These are phyloP conservation scores for Helicostylum pulchrum DNA, from an alignment of 192 early-diverging fungal species.

Conservation along the genomic window DNA sequence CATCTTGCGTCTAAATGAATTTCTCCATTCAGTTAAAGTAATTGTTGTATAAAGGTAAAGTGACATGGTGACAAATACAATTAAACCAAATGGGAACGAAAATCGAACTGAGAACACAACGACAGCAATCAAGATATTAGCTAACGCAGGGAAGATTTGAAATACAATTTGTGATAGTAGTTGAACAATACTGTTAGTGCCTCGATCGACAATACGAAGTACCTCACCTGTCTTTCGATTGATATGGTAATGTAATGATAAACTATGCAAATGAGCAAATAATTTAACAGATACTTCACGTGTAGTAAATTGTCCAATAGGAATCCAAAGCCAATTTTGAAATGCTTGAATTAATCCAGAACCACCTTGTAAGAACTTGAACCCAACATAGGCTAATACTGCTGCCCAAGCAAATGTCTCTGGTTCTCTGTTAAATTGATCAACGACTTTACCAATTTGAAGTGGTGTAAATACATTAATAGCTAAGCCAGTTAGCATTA, in stretches of 20 bases:
- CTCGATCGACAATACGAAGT: constrained; percentile 84
- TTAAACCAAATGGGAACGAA: constrained; percentile 71
- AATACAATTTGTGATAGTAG: constrained; percentile 81
- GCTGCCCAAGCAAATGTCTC: constrained; percentile 38
- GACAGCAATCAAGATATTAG: constrained; percentile 83
- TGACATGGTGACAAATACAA: constrained; percentile 84
- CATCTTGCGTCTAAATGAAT: constrained; percentile 72
- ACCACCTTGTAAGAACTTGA: constrained; percentile 74
- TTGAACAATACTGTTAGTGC: constrained; percentile 67
- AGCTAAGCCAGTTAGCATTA: constrained; percentile 63
- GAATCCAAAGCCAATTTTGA: constrained; percentile 88
- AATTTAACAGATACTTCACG: constrained; percentile 83
- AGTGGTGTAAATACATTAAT: constrained; percentile 85
- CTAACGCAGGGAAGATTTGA: constrained; percentile 85
- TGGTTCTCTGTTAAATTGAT: constrained; percentile 27
- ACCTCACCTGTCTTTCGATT: constrained; percentile 94
- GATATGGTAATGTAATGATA: constrained; percentile 89
- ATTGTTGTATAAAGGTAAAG: constrained; percentile 79
- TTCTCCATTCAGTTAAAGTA: constrained; percentile 85
- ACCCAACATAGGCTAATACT: constrained; percentile 56
- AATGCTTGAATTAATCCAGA: constrained; percentile 66
- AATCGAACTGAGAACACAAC: constrained; percentile 65
- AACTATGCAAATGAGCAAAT: constrained; percentile 82
- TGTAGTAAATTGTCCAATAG: constrained; percentile 90
- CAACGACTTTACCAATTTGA: constrained; percentile 79